Base-by-base conservation (phyloP, 2,329 filamentous ascomycete genomes). In the Cladophialophora chaetospira region DNA sequence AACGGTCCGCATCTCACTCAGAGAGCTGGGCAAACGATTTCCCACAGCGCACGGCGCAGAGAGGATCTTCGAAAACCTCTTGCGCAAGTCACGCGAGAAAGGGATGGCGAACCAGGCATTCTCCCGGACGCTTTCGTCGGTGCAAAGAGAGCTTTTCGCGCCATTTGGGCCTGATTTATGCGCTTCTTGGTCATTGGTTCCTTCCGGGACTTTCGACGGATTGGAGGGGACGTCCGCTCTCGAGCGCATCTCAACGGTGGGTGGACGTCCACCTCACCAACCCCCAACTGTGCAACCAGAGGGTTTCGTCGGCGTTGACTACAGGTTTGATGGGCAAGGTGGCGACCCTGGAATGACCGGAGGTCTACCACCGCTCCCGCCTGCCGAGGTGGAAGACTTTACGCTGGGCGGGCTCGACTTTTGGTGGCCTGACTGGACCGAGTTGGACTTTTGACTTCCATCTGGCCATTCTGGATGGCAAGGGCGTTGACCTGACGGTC, bases 31-130 rank as follows among this genome's bases (percentile, higher is more conserved):
- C 11, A 53, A 53, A n/a, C 51, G 57, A 17, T 63, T 60, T 19
- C 60, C 57, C 3, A 55, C 60, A 5, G 57, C 53, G 5, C 17
- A 57, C 45, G 60, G 60, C 6, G 60, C 57, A 25, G 53, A 63
- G 38, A 49, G 57, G 31, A 48, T 63, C 21, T 26, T 61, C 42
- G 46, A 57, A 23, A 36, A 54, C 21, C 31, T 58, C 21, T 26
- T 40, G 29, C 29, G 26, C 11, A 23, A 31, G 15, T 44, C 36
- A 17, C n/a, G 25, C 11, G 28, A 21, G 10, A 26, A 36, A 2
- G n/a, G 8, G 13, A 21, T 28, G 10, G 23, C 25, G 13, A 38
- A 19, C 23, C 19, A 21, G 35, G n/a, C 26, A 2, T 15, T 15
- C 17, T 25, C 15, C 15, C n/a, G n/a, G 17, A 23, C 15, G 33